Conservation (phyloP, 495 filamentous ascomycete genomes). For the Cudoniella acicularis region DNA sequence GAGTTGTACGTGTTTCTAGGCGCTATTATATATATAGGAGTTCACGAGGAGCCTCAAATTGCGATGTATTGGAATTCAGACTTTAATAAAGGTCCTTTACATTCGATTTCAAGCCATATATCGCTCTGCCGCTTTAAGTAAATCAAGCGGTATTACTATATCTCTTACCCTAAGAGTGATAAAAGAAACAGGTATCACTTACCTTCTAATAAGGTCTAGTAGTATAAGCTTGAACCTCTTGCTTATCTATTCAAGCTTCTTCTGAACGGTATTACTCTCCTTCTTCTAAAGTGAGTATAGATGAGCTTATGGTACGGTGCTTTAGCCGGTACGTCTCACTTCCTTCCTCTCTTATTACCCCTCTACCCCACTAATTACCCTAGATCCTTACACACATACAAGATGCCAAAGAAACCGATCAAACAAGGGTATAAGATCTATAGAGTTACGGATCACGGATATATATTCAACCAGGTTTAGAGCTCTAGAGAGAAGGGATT, state of each 20-base stretch:
- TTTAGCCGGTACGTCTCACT: too few relatives aligned
- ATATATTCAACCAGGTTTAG: conserved; percentile 8
- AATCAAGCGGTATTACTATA: conserved; percentile 7
- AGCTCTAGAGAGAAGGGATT: conserved; percentile 6
- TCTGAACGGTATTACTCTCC: too few relatives aligned
- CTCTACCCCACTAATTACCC: too few relatives aligned
- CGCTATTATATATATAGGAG: conserved; percentile 10
- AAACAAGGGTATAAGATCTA: too few relatives aligned
- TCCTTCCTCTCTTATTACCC: too few relatives aligned
- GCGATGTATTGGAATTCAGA: conserved; percentile 8
- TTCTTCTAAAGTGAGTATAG: too few relatives aligned
- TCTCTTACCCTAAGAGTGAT: conserved; percentile 1
- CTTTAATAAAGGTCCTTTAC: conserved; percentile 5
- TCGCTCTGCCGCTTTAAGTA: conserved; percentile 3
- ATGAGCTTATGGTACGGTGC: too few relatives aligned
- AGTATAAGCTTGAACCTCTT: too few relatives aligned
- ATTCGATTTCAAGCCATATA: conserved; percentile 6
- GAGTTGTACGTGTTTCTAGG: conserved; percentile 12
- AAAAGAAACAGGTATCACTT: not conserved
- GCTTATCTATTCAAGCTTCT: too few relatives aligned
- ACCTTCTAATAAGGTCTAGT: too few relatives aligned
- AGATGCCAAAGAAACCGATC: too few relatives aligned
- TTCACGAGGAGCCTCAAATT: conserved; percentile 3
- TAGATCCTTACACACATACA: too few relatives aligned
- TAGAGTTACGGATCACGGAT: conserved; percentile 8